Evolutionary conservation across 805 yeast species (phyloP).

Genomic region (Teunomyces atbi): DNA sequence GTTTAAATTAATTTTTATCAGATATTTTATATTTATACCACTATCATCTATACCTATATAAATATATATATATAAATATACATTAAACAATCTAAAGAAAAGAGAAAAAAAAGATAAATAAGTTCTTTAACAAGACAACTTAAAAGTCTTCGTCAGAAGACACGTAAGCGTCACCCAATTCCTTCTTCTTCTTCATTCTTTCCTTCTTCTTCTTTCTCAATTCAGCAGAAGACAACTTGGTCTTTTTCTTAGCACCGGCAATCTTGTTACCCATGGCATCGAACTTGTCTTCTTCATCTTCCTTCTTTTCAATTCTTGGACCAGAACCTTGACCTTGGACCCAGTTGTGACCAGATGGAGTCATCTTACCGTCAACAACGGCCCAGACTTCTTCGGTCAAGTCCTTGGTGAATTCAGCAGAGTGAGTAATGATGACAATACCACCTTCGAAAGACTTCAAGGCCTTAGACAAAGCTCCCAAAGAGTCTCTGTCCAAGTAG

Average conservation of each 20-base stretch:
- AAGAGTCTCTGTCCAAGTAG: slow-evolving; percentile 98
- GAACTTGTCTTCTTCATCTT: slow-evolving; percentile 95
- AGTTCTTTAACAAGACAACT: slow-evolving; percentile 11
- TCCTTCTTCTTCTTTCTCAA: slow-evolving; percentile 99
- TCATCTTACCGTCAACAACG: slow-evolving; percentile 95
- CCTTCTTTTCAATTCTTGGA: slow-evolving; percentile 98
- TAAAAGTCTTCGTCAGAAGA: slow-evolving; percentile 79
- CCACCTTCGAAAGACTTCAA: slow-evolving; percentile 99
- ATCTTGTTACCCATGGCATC: slow-evolving; percentile 99
- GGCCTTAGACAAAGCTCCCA: slow-evolving; percentile 99
- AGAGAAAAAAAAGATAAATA: not conserved
- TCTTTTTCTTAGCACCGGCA: slow-evolving; percentile 92
- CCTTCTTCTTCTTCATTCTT: slow-evolving; percentile 99
- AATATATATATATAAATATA: slow-evolving; percentile 6
- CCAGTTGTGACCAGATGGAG: slow-evolving; percentile 99
- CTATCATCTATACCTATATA: slow-evolving; percentile 5
- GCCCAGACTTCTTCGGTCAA: slow-evolving; percentile 99
- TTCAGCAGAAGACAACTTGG: slow-evolving; percentile 97
- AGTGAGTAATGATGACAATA: slow-evolving; percentile 98
- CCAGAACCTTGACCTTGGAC: slow-evolving; percentile 99
- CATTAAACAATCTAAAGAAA: slow-evolving; percentile 3
- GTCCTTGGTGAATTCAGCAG: slow-evolving; percentile 99
- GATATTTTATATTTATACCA: slow-evolving; percentile 4
- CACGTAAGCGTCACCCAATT: slow-evolving; percentile 97
- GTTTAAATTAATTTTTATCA: not conserved